Percentiles rank a stretch among this genome's conserved stretches.
These are phyloP conservation scores for Biscutella laevigata DNA, from an alignment of 441 rosid species.

Conservation along the genomic window DNA sequence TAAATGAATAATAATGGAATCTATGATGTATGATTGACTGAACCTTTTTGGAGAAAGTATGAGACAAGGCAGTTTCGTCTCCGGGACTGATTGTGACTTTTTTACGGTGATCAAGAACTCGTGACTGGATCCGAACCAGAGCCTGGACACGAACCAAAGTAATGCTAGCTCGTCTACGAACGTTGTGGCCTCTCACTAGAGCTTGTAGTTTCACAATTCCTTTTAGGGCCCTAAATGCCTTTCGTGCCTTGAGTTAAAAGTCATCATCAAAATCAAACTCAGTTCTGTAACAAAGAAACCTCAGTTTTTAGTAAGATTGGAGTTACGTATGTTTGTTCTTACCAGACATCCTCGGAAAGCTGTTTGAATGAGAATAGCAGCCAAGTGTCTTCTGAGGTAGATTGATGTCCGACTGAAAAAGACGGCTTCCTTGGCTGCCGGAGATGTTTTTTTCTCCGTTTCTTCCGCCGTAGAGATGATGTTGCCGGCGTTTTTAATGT, in stretches of 20 bases:
- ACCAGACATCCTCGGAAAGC: conserved; percentile 56
- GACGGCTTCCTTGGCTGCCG: conserved; percentile 36
- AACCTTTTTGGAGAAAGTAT: conserved; percentile 40
- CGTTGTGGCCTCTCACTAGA: conserved; percentile 51
- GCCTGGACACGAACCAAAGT: conserved; percentile 47
- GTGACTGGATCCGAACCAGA: conserved; percentile 41
- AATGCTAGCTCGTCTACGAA: conserved; percentile 39
- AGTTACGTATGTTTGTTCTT: neutral
- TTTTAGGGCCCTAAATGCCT: conserved; percentile 46
- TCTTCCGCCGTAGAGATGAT: conserved; percentile 21
- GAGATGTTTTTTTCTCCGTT: conserved; percentile 30
- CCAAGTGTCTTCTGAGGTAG: conserved; percentile 30
- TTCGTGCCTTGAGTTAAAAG: conserved; percentile 45
- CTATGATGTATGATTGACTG: neutral
- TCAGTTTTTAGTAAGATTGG: too few species aligned
- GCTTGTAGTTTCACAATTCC: conserved; percentile 60
- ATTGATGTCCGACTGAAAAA: conserved; percentile 28
- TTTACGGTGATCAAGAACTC: conserved; percentile 33
- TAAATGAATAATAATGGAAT: too few species aligned
- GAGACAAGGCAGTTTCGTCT: conserved; percentile 26
- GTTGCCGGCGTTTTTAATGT: conserved; percentile 8
- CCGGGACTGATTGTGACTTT: conserved; percentile 18
- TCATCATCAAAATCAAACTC: conserved; percentile 3
- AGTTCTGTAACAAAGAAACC: neutral
- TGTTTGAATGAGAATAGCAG: conserved; percentile 47